Base-by-base conservation (phyloP, 1,139 yeast genomes). In the Zygosaccharomyces pseudobailii region DNA sequence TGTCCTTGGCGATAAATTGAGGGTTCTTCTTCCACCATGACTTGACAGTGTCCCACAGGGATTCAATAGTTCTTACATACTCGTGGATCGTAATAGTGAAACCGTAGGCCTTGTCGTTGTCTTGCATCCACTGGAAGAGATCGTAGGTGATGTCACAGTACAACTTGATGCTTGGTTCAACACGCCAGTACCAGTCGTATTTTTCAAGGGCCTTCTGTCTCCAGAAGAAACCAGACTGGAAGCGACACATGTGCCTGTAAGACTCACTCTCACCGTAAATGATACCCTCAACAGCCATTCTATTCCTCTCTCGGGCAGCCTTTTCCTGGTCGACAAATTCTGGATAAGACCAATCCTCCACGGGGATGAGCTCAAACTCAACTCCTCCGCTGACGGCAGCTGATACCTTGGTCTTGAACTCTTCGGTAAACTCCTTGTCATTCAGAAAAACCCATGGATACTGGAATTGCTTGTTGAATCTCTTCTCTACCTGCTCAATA, bases 111-210 rank as follows among this genome's bases (percentile, higher is more conserved):
- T 84, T 81, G 48, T 78, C 72, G 62, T 86, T 81, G 55, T 84
- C 89, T 52, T 80, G 79, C 95, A 88, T 86, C 70, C 76, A 84
- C 68, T 82, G 78, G 75, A 88, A 88, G 33, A 87, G 75, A 67
- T 88, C 96, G 63, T 85, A 84, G 59, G 83, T 81, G 57, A 88
- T 73, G 65, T 87, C 94, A 73, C 96, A 88, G 66, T 71, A 82
- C 46, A 87, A 73, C 62, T 78, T 74, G 62, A 84, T 80, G 61
- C 80, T 85, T 28, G 96, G 97, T 69, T 90, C 97, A 46, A 89
- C 96, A 70, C 97, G 82, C 96, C 97, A 89, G 74, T 89, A 89
- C 75, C 86, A 88, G 56, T 84, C 88, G 66, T 80, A 88, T 31
- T 84, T 82, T 49, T 73, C 74, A 76, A 88, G 69, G 41, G 84